These are phyloP conservation scores for Diatrype stigma DNA, from an alignment of 2,329 filamentous ascomycete species.

Conservation along the genomic window DNA sequence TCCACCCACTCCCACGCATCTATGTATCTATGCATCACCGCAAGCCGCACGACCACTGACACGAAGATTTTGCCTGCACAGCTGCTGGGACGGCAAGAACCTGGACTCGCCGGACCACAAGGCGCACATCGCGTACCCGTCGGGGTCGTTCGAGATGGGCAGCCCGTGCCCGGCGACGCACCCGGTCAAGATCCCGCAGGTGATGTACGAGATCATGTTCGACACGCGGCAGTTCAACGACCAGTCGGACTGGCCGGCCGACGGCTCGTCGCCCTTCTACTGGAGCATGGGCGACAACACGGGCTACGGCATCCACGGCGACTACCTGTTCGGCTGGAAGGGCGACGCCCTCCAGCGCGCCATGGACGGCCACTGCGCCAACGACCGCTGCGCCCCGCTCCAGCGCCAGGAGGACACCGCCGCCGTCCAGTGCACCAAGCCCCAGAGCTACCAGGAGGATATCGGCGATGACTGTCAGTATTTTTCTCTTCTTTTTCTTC, in stretches of 20 bases:
- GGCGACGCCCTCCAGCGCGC: conserved; percentile 33
- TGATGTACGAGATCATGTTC: conserved; percentile 40
- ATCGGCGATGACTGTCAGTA: conserved; percentile 20
- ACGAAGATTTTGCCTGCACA: too few species aligned
- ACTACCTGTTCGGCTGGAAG: conserved; percentile 36
- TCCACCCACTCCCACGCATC: too few species aligned
- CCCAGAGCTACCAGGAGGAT: conserved; percentile 17
- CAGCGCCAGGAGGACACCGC: conserved; percentile 25
- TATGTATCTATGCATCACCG: too few species aligned
- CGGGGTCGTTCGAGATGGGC: conserved; percentile 24
- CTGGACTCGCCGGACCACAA: conserved; percentile 29
- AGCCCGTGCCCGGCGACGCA: conserved; percentile 25
- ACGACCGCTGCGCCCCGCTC: conserved; percentile 26
- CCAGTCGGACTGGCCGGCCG: conserved; percentile 30
- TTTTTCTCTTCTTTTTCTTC: too few species aligned
- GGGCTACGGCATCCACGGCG: conserved; percentile 33
- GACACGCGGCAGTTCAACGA: conserved; percentile 32
- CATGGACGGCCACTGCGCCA: conserved; percentile 31
- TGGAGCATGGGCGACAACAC: conserved; percentile 30
- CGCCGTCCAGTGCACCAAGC: conserved; percentile 27
- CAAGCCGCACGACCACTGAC: too few species aligned
- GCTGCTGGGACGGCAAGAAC: conserved; percentile 31
- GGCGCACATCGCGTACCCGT: conserved; percentile 25
- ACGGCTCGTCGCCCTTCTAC: conserved; percentile 28
- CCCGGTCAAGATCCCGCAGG: conserved; percentile 31